Evolutionary conservation across 208 protist species (phyloP).

Genomic region (Acanthamoeba divionensis): DNA sequence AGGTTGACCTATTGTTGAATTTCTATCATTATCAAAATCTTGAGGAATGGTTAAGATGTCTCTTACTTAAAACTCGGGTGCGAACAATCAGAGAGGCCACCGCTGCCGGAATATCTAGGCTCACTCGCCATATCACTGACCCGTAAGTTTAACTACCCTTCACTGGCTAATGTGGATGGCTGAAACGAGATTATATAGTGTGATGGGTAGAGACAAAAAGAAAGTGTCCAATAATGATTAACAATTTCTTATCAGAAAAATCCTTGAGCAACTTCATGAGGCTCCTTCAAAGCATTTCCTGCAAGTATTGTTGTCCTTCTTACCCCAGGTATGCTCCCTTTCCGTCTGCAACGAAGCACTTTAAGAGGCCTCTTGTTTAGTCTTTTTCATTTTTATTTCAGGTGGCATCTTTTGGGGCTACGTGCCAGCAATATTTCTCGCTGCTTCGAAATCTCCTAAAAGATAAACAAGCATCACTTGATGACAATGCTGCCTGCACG

Average conservation of each 20-base stretch:
- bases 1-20: background rate
- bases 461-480: background rate
- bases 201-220: too few species aligned
- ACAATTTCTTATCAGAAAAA: background rate
- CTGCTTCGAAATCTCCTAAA: background rate
- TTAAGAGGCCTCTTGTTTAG: too few species aligned
- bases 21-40: slow-evolving; percentile 26
- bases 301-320: background rate
- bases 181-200: too few species aligned
- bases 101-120: background rate
- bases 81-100: background rate
- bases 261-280: background rate
- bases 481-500: background rate
- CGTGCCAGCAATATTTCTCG: background rate
- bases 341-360: too few species aligned
- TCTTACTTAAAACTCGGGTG: background rate
- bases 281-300: slow-evolving; percentile 39
- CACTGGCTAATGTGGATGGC: too few species aligned
- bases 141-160: background rate
- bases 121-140: background rate
- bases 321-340: too few species aligned
- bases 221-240: too few species aligned
- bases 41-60: background rate
- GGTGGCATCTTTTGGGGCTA: background rate
- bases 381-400: background rate